Base-by-base conservation (phyloP, 805 yeast species). In the Pichia gijzeniarum region DNA sequence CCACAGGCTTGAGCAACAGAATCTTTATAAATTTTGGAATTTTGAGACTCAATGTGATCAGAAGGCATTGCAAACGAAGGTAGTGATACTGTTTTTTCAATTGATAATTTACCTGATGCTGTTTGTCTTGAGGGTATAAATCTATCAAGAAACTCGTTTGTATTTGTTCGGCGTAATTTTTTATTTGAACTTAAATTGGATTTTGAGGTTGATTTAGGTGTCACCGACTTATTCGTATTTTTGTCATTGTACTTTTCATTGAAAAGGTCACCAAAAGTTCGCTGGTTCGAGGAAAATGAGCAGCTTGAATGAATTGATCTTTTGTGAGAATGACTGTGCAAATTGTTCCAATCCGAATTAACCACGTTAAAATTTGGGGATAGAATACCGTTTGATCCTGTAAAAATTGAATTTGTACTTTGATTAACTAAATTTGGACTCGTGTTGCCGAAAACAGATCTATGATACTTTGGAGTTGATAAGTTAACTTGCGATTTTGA, bases 1-100 rank as follows among this genome's bases (percentile, higher is more conserved):
- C 99, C 98, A 62, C 97, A 91, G 0, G 97, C 98, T 59, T 85
- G 85, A 0, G 97, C 98, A 2, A 91, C 95, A 22, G 87, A 82
- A 55, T 79, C 78, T 61, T 84, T 83, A 58, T 86, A 87, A 5
- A 76, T 73, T 50, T 72, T 70, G 8, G 74, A 64, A 3, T 77
- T 74, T 56, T 76, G 79, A 3, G 74, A 74, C 52, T 71, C 72
- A 37, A 77, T 75, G 55, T 77, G 80, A 6, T 76, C 73, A 48
- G 70, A 69, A 1, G 82, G 82, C 44, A 76, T 69, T 30, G 60
- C 62, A 40, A 51, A 54, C 22, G 55, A 33, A 16, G 52, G 48
- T 30, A 52, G 43, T 1, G 76, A 74, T 32, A 60, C 45, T 5
- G 53, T 35, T 13, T 65, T 67, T 20, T 71, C 73, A 14, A 62